Base-by-base conservation (phyloP, 2,329 filamentous ascomycete species). In the Rhytidhysteron rufulum region DNA sequence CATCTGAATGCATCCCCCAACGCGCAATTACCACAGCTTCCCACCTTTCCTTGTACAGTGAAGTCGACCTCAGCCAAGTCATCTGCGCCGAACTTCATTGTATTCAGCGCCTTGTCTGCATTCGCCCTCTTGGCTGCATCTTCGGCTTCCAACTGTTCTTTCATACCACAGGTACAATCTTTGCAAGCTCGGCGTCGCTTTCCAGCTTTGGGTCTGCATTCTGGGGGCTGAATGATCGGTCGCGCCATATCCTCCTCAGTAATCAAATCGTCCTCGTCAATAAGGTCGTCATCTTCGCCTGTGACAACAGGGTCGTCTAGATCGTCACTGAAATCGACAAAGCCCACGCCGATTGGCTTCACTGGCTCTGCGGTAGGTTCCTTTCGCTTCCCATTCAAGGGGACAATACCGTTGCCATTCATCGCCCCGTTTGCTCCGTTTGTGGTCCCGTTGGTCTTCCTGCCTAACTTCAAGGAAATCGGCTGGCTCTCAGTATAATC, bases 131-230 rank as follows among this genome's bases (percentile, higher is more conserved):
- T 82, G 6, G 75, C 76, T 31, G 73, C 74, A 66, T 97, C 93
- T 71, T 97, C 88, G n/a, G 83, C 84, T 54, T 88, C 86, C 37
- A 97, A 69, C 45, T 85, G 82, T 63, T 93, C 81, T 18, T 90
- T 88, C 19, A 98, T 80, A 37, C 93, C 93, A 62, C 93, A 98
- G 7, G 87, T 91, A 73, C 93, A 98, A 72, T 98, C 93, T 70
- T 98, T 97, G 76, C 93, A 98, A 42, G 93, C 89, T 47, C 90
- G 83, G 40, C 91, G 85, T 53, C 91, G 83, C 73, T 95, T 95
- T 43, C 87, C 88, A 32, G 83, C 77, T 69, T 93, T 88, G 34
- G 91, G 90, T 43, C 83, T 81, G 66, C 93, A 98, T 62, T 94
- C 88, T 19, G 84, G 79, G 38, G 93, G 89, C 53, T 88, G 83